A percentile compares a stretch with the other conserved stretches of the same genome.
Conservation (phyloP, 176 grass and related monocot species). For the Rhynchospora pubera region DNA sequence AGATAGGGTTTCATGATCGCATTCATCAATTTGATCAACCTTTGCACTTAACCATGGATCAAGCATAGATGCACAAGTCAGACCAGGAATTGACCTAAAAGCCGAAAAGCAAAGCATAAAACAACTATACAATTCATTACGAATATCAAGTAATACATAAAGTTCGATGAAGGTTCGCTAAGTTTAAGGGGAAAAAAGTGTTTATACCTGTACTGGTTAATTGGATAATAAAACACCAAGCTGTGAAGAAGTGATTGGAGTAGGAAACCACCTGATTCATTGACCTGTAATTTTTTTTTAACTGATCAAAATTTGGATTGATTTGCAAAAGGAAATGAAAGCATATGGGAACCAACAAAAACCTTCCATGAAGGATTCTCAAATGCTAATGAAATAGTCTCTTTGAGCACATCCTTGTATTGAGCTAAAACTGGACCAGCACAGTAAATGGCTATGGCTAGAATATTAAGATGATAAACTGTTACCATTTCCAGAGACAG, state of each 20-base stretch:
- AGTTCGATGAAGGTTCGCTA: conserved; percentile 22
- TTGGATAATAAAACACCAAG: conserved; percentile 68
- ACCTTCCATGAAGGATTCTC: conserved; percentile 95
- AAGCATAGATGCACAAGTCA: conserved; percentile 40
- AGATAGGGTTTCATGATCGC: conserved; percentile 34
- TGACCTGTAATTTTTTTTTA: conserved; percentile 39
- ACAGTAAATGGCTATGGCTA: conserved; percentile 69
- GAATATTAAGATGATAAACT: conserved; percentile 78
- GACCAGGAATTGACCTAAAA: conserved; percentile 46
- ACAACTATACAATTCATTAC: not conserved
- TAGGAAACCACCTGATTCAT: conserved; percentile 77
- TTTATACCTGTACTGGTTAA: conserved; percentile 79
- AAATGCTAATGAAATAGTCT: conserved; percentile 63
- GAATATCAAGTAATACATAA: not conserved
- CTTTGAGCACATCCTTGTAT: conserved; percentile 61
- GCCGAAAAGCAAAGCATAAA: conserved; percentile 6
- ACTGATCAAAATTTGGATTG: not conserved
- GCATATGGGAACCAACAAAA: not conserved
- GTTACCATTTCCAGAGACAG: conserved; percentile 68
- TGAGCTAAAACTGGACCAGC: conserved; percentile 51
- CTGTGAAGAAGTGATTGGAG: conserved; percentile 72
- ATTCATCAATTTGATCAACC: conserved; percentile 39
- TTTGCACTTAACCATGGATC: conserved; percentile 79
- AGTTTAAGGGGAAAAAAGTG: conserved; percentile 9
- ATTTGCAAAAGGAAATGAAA: not conserved